Base-by-base conservation (phyloP, 768 basidiomycete genomes). In the Lactarius deliciosus region DNA sequence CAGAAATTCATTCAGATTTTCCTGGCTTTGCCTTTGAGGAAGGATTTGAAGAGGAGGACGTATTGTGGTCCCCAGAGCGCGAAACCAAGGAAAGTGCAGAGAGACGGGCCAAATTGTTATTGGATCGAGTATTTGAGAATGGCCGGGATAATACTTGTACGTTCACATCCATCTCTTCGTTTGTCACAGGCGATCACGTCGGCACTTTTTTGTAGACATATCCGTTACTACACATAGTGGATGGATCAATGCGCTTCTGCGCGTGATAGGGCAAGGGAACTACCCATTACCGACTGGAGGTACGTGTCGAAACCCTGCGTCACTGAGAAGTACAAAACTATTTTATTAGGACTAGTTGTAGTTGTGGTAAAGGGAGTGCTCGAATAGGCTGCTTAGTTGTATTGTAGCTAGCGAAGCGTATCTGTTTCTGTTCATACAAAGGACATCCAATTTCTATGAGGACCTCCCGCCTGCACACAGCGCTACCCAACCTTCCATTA, bases 1-100 rank as follows among this genome's bases (percentile, higher is more conserved):
- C 68, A 18, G 70, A 66, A 57, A 56, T 71, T 25, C 40, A 61
- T 3, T 25, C 34, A 11, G 70, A 66, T 11, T 71, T 71, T n/a
- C 68, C 70, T 25, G 25, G 47, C 16, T 61, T 64, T 30, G 60
- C 25, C 20, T 69, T 71, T 13, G 70, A 71, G 18, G 70, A 71
- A 18, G 70, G 65, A 15, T 70, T 71, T 30, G 62, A 63, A 55
- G 70, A 71, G 53, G 60, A 71, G 40, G 70, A 71, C 32, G 43
- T 61, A 11, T 13, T 64, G 18, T 71, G 65, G 68, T 59, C 68
- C 16, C 8, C 25, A 0, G 53, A 59, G 36, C 60, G 68, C 18
- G 70, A 71, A 41, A 57, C 22, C 18, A 58, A 60, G 18, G 57
- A 43, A 13, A 57, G 40, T 40, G 15, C 45, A 7, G 61, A 61